Percentiles rank a stretch among this genome's conserved stretches.
Conservation (phyloP, 306 rosid genomes). For the Arachis hypogaea region DNA sequence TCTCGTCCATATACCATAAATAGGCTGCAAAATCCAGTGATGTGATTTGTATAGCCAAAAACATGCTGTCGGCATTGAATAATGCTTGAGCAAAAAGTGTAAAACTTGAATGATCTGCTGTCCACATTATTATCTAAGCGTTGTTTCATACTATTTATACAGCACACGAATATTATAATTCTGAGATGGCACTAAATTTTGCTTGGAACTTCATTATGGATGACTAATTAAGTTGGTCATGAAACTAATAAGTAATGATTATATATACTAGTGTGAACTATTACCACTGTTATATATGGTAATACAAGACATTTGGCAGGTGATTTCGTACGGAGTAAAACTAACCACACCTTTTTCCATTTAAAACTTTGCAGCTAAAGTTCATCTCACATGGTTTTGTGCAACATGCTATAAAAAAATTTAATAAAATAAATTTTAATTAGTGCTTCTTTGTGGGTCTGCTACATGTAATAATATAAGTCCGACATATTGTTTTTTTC, state of each 20-base stretch:
- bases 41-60: conserved; percentile 10
- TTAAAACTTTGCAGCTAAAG: conserved; percentile 25
- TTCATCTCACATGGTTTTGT: conserved; percentile 36
- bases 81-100: background rate
- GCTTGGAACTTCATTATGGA: no score
- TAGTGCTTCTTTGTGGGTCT: conserved; percentile 32
- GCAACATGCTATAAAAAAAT: conserved; percentile 4
- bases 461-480: background rate
- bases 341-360: background rate
- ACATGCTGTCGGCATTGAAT: background rate
- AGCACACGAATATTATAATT: no score
- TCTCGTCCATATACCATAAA: conserved; percentile 19
- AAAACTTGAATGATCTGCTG: background rate
- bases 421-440: conserved; percentile 24
- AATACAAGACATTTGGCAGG: no score
- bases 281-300: no score
- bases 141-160: background rate
- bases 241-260: no score
- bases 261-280: no score
- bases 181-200: no score
- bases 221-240: no score
- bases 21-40: background rate
- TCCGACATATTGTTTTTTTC: background rate
- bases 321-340: background rate
- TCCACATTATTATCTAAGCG: background rate